phyloP scores from a whole-genome alignment of 257 asterid genomes.

The Asclepias syriaca region DNA sequence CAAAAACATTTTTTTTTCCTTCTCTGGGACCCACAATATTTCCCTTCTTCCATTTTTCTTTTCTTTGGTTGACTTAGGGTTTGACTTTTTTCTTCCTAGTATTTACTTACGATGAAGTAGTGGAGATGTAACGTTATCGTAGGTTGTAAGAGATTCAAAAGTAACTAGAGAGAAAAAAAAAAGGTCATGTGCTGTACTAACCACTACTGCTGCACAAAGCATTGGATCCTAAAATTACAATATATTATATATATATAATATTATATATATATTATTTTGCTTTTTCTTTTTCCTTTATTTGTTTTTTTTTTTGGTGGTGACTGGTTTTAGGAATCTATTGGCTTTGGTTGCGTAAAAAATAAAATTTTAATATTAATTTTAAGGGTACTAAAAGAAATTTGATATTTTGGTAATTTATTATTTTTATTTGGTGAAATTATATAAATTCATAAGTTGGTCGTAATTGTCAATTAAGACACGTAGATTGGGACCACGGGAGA shows the following conservation, averaged over 20 bases:
- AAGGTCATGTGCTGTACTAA: neutral
- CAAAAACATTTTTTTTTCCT: too few relatives aligned
- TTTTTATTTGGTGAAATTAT: too few relatives aligned
- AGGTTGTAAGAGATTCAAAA: neutral
- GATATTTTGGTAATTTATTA: too few relatives aligned
- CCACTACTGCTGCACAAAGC: neutral
- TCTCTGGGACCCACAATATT: too few relatives aligned
- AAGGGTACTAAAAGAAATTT: too few relatives aligned
- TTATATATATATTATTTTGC: neutral
- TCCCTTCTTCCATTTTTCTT: too few relatives aligned
- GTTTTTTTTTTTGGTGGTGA: neutral
- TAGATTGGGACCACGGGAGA: too few relatives aligned
- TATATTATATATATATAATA: neutral
- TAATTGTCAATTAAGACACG: too few relatives aligned
- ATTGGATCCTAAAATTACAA: neutral
- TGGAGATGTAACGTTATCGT: neutral
- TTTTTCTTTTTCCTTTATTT: neutral
- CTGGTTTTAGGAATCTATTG: neutral
- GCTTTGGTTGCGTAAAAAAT: neutral
- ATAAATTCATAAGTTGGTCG: too few relatives aligned
- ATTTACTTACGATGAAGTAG: too few relatives aligned
- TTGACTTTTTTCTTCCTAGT: neutral
- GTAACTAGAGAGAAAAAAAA: neutral
- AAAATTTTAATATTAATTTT: too few relatives aligned
- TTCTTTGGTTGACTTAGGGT: conserved; percentile 8